These are phyloP conservation scores for Phytophthora multivora DNA, from an alignment of 352 stramenopile genomes.

Conservation along the genomic window DNA sequence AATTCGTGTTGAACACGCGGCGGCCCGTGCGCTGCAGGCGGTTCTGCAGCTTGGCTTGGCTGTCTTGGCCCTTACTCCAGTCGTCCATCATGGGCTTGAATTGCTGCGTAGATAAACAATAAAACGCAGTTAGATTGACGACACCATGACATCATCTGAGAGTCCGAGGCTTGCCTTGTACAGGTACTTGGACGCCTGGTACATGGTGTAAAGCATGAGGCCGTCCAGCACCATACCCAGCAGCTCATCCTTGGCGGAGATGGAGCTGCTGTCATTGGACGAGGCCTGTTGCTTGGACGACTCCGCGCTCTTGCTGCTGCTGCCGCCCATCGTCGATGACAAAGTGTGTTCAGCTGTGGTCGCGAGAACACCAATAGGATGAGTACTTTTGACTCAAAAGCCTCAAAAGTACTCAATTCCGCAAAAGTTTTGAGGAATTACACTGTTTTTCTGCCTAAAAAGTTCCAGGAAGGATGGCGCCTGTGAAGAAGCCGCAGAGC, in stretches of 20 bases:
- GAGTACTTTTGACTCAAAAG: background rate
- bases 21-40: slow-evolving; percentile 68
- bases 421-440: slow-evolving; percentile 6
- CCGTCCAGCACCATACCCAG: slow-evolving; percentile 79
- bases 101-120: slow-evolving; percentile 33
- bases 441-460: too few relatives aligned
- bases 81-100: slow-evolving; percentile 88
- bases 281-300: slow-evolving; percentile 19
- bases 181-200: slow-evolving; percentile 81
- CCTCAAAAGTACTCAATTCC: background rate
- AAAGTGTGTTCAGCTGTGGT: slow-evolving; percentile 19
- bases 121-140: slow-evolving; percentile 2
- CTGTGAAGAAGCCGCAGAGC: slow-evolving; percentile 86
- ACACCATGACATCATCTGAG: background rate
- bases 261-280: slow-evolving; percentile 7
- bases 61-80: slow-evolving; percentile 61
- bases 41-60: slow-evolving; percentile 74
- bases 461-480: slow-evolving; percentile 36
- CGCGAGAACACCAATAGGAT: slow-evolving; percentile 4
- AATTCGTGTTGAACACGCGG: slow-evolving; percentile 75
- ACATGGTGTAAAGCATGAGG: slow-evolving; percentile 85
- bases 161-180: slow-evolving; percentile 59
- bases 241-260: slow-evolving; percentile 62
- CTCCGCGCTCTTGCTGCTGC: slow-evolving; percentile 58
- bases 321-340: slow-evolving; percentile 51